Evolutionary conservation across 2,329 filamentous ascomycete genomes (phyloP), one percentile per base, ranked within the genome.

Genomic region (Metarhizium humberi): DNA sequence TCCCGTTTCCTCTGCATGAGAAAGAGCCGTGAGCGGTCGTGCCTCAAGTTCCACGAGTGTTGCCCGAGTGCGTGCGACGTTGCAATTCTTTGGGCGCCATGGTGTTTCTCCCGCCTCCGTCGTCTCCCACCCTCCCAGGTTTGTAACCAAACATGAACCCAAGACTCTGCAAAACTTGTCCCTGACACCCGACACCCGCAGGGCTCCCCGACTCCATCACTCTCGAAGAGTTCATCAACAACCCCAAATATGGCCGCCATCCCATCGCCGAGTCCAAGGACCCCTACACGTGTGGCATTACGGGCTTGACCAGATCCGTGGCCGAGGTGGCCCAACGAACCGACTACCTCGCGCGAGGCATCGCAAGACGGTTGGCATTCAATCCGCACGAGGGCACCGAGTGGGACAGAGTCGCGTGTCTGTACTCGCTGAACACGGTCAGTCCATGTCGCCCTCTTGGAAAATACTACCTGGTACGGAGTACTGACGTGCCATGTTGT

Each of bases 381-480:
- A 69, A 78, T 49, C 82, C 86, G 7, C 85, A 88, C 61, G 69
- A 82, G 55, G 88, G 86, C 13, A 81, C 82, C 0, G 87, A 92
- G 67, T 94, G 86, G 86, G 88, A 94, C 64, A 90, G 91, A 68
- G 87, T 92, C 29, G 75, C 90, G 50, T 86, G 78, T 4, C 74
- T 92, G 32, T 95, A 89, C 71, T 85, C 86, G n/a, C 71, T 91
- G 57, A 95, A 95, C 67, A 90, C 88, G 34, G 87, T 90, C 70
- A 57, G 79, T 64, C 7, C 29, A 25, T 18, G 10, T 16, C 40
- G 25, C 25, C 25, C 25, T 25, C 25, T 4, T 25, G 25, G 25
- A 25, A 25, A 25, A 4, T 25, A 14, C 10, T 5, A 40, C 11
- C 38, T 32, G 38, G 46, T 6, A 13, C 20, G 3, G 6, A 18